Evolutionary conservation across 2,329 filamentous ascomycete genomes (phyloP).

Genomic region (Sporothrix pseudoabietina): DNA sequence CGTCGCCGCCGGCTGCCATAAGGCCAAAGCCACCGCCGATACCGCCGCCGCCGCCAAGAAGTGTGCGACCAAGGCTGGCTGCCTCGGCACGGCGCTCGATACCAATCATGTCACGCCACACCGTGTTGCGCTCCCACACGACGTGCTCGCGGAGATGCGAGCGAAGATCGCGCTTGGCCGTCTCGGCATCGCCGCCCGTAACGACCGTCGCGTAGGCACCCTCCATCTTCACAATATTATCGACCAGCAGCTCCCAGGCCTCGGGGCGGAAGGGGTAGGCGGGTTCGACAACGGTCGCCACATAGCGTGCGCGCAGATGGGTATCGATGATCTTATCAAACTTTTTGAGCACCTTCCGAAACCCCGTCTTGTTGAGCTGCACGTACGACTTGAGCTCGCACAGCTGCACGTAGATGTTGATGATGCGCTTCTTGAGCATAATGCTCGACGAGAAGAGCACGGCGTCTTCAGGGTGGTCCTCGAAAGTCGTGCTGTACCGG

Average conservation of each 20-base stretch:
- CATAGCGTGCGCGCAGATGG: constrained; percentile 74
- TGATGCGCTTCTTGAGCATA: constrained; percentile 88
- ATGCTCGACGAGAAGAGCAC: constrained; percentile 69
- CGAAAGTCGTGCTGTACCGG: constrained; percentile 67
- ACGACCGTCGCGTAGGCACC: constrained; percentile 77
- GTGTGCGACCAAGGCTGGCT: constrained; percentile 81
- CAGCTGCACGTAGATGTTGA: constrained; percentile 84
- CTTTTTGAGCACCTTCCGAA: constrained; percentile 95
- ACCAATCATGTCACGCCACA: constrained; percentile 98
- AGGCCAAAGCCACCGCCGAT: constrained; percentile 30
- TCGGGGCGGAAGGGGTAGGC: constrained; percentile 79
- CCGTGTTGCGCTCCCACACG: constrained; percentile 97
- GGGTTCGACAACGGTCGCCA: constrained; percentile 70
- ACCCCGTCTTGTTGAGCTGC: constrained; percentile 94
- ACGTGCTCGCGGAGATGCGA: constrained; percentile 94
- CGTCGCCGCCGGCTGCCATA: constrained; percentile 30
- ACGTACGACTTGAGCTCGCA: constrained; percentile 96
- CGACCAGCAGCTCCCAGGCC: constrained; percentile 70
- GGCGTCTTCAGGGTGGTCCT: constrained; percentile 77
- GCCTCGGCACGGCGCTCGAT: constrained; percentile 95
- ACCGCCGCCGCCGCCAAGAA: constrained; percentile 62
- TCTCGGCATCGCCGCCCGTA: constrained; percentile 73
- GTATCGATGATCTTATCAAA: constrained; percentile 95
- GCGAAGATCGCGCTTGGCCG: constrained; percentile 82
- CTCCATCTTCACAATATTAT: constrained; percentile 74